These are phyloP conservation scores for Oenanthe sinensis DNA, from an alignment of 129 eudicot species.

Conservation along the genomic window DNA sequence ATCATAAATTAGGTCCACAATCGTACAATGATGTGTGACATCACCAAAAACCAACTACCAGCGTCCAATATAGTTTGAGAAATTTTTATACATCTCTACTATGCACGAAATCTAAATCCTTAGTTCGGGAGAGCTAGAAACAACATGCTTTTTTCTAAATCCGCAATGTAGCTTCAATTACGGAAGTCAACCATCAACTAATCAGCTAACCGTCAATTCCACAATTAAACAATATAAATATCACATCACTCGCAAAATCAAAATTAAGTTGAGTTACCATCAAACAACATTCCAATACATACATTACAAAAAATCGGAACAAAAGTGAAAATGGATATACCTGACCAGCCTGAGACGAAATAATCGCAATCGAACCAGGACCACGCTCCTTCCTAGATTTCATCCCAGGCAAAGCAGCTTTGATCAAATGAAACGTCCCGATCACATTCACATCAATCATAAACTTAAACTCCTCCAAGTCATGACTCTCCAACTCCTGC, in stretches of 20 bases:
- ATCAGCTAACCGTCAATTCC: not conserved
- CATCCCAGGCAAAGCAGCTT: slow-evolving; percentile 54
- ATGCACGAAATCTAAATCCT: not conserved
- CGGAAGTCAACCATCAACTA: not conserved
- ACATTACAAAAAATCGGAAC: not conserved
- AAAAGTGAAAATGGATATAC: slow-evolving; percentile 6
- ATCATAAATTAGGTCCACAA: not conserved
- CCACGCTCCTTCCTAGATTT: slow-evolving; percentile 31
- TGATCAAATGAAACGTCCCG: slow-evolving; percentile 53
- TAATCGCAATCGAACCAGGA: slow-evolving; percentile 40
- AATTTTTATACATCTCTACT: not conserved
- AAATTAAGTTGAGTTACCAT: not conserved
- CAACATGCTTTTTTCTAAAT: not conserved
- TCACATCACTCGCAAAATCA: not conserved
- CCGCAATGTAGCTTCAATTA: not conserved
- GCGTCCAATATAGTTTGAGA: not conserved
- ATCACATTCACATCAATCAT: slow-evolving; percentile 56
- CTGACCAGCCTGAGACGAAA: slow-evolving; percentile 64
- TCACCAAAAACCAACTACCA: not conserved
- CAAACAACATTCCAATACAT: not conserved
- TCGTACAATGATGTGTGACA: not conserved
- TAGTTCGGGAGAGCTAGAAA: not conserved
- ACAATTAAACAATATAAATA: not conserved
- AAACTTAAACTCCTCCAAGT: slow-evolving; percentile 39
- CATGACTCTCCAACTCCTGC: slow-evolving; percentile 34